Evolutionary conservation across 176 grass and related monocot species (phyloP).

Genomic region (Saccharum spontaneum): DNA sequence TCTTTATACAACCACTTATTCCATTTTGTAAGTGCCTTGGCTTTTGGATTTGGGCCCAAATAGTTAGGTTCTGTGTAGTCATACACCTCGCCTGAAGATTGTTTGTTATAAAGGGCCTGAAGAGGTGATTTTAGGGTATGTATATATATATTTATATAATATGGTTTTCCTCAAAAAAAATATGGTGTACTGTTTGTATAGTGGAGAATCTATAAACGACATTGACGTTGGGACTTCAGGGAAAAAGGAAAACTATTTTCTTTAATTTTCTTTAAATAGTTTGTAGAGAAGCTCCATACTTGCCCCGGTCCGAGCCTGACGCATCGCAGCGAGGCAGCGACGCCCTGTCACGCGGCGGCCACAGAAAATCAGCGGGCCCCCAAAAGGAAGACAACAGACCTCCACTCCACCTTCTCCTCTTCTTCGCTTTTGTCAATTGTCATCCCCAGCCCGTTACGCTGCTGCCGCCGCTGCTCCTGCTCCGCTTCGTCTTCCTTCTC

Average conservation of each 20-base stretch:
- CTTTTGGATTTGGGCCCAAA: too few relatives aligned
- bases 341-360: constrained; percentile 18
- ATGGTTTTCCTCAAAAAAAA: too few relatives aligned
- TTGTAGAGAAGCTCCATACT: neutral
- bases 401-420: constrained; percentile 23
- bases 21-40: too few relatives aligned
- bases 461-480: neutral
- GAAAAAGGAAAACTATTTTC: neutral
- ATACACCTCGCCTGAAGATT: too few relatives aligned
- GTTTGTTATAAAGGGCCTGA: too few relatives aligned
- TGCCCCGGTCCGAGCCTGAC: neutral
- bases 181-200: neutral
- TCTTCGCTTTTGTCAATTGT: neutral
- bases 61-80: too few relatives aligned
- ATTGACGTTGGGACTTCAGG: neutral
- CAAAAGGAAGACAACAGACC: constrained; percentile 23
- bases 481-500: neutral
- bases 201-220: neutral
- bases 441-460: constrained; percentile 34
- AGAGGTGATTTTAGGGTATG: too few relatives aligned
- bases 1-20: too few relatives aligned
- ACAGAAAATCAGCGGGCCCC: constrained; percentile 39
- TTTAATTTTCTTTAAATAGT: neutral
- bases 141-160: too few relatives aligned
- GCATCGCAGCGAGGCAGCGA: neutral